Percentiles rank a stretch among this genome's conserved stretches.
phyloP scores from a whole-genome alignment of 495 filamentous ascomycete species.

The Hypoxylon subgilvum region DNA sequence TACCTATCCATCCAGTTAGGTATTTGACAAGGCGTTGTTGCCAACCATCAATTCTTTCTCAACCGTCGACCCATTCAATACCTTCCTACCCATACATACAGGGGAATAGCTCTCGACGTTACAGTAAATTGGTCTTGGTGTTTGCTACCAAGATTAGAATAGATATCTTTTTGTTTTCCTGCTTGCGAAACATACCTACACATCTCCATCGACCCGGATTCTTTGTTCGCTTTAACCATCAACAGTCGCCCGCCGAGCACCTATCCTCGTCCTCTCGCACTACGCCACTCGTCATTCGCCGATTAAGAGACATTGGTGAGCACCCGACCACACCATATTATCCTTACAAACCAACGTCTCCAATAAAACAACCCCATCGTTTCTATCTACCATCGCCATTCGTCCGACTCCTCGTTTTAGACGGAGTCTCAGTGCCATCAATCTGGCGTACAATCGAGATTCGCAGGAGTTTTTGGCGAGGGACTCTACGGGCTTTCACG shows the following conservation, averaged over 20 bases:
- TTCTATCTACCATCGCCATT: slow-evolving; percentile 20
- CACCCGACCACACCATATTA: slow-evolving; percentile 3
- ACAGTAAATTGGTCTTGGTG: slow-evolving; percentile 8
- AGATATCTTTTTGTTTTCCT: not conserved
- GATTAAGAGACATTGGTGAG: slow-evolving; percentile 12
- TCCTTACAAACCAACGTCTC: slow-evolving; percentile 16
- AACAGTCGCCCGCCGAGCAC: not conserved
- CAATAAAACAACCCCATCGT: slow-evolving; percentile 4
- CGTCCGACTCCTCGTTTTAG: slow-evolving; percentile 34
- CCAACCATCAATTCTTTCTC: slow-evolving; percentile 20
- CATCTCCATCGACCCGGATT: slow-evolving; percentile 1
- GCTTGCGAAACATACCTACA: too few species aligned
- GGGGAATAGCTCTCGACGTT: slow-evolving; percentile 11
- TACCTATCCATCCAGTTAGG: not conserved
- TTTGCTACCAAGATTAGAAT: slow-evolving; percentile 6
- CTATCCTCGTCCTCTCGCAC: not conserved
- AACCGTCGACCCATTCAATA: slow-evolving; percentile 2
- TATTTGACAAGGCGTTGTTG: not conserved
- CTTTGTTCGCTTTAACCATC: slow-evolving; percentile 7
- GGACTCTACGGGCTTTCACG: slow-evolving; percentile 39
- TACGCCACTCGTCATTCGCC: not conserved
- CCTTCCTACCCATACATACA: slow-evolving; percentile 1
- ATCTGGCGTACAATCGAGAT: slow-evolving; percentile 42
- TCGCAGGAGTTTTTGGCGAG: slow-evolving; percentile 36
- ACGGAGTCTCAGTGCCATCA: slow-evolving; percentile 39